Conservation (phyloP, 202 grass and related monocot genomes). For the Alloteropsis angusta region DNA sequence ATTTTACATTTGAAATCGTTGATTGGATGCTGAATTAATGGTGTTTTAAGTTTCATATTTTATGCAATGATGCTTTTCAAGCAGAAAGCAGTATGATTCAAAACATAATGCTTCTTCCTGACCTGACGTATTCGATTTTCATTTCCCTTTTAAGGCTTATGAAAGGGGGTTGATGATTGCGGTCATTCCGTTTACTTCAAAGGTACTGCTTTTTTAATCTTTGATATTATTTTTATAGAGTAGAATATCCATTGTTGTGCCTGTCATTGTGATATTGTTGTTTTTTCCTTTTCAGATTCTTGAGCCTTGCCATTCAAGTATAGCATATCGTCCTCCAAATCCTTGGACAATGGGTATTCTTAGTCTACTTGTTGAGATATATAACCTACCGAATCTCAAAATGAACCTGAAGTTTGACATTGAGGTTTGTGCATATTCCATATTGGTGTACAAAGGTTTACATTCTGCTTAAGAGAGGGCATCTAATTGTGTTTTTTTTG, state of each 20-base stretch:
- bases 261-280: slow-evolving; percentile 19
- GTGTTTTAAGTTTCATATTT: background rate
- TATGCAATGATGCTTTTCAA: background rate
- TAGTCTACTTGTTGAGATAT: slow-evolving; percentile 91
- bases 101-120: slow-evolving; percentile 7
- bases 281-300: slow-evolving; percentile 54
- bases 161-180: slow-evolving; percentile 98
- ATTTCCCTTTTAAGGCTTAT: slow-evolving; percentile 58
- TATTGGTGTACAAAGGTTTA: background rate
- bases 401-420: slow-evolving; percentile 99
- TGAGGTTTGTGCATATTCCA: slow-evolving; percentile 57
- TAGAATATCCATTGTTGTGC: slow-evolving; percentile 3
- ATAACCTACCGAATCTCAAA: slow-evolving; percentile 96
- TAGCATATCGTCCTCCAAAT: slow-evolving; percentile 97
- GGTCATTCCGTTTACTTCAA: slow-evolving; percentile 92
- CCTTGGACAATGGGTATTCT: slow-evolving; percentile 99
- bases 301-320: slow-evolving; percentile 91
- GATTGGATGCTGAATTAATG: background rate
- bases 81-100: background rate
- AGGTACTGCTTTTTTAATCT: slow-evolving; percentile 49
- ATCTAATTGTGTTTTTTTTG: slow-evolving; percentile 28
- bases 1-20: background rate
- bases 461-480: slow-evolving; percentile 10
- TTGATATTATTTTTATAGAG: slow-evolving; percentile 7
- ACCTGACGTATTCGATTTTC: slow-evolving; percentile 15